Evolutionary conservation across 805 yeast species (phyloP), one percentile per base, ranked within the genome.

Genomic region (Yarrowia bubula): DNA sequence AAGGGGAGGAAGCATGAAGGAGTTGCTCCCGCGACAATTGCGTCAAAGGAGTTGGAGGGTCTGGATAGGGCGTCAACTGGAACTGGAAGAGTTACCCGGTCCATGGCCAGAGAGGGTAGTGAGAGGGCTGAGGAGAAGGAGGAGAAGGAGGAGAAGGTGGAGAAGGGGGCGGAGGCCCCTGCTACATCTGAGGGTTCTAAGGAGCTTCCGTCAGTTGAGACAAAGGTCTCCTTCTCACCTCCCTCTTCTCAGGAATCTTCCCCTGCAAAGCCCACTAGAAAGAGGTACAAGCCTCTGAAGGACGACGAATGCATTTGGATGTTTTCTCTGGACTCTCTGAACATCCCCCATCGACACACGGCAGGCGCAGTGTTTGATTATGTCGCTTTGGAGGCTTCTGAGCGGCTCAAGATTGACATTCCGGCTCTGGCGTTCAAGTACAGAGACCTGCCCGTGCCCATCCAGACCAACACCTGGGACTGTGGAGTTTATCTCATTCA

Each of bases 401-500:
- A 88, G 38, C 86, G 83, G 69, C 81, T 84, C 69, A 76, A 75
- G 0, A 67, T 86, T 9, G 79, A 76, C 0, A 71, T 92, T 3
- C 76, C 76, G 18, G 78, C 78, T 11, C 74, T 76, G 5, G 80
- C 78, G 47, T 83, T 92, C 22, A 74, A 79, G 48, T 75, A 84
- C 53, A 73, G 78, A 60, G 74, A 78, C 8, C 85, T 86, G 4
- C 72, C 78, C 5, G 95, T 91, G 0, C 97, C 98, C 0, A 85
- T 81, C 66, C 99, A 95, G 72, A 85, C 86, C 35, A 95, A 95
- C 73, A 86, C 87, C 76, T 90, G 92, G 72, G 99, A 95, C 74
- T 95, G 99, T 77, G 99, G 99, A 1, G 84, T 95, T 18, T 97
- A 90, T 76, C 89, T 93, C 1, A 87, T 95, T 14, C 87, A 87